Evolutionary conservation across 495 filamentous ascomycete genomes (phyloP).

Genomic region (Penicillium diatomitis): DNA sequence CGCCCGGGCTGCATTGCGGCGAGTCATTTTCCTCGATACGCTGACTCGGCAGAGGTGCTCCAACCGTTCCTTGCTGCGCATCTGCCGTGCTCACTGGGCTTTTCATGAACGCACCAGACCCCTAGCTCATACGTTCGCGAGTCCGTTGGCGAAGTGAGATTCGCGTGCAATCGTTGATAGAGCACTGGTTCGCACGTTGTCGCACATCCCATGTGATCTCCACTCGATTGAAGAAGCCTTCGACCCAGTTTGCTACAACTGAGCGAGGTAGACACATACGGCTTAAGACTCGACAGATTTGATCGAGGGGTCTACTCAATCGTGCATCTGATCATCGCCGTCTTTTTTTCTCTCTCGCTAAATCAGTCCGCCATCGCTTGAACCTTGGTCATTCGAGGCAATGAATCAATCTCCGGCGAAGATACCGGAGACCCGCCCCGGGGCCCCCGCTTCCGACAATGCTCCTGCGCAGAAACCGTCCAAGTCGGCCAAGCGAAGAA

Average conservation of each 20-base stretch:
- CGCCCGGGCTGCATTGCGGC: conserved; percentile 8
- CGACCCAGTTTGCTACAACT: no score
- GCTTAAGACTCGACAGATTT: no score
- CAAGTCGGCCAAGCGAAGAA: conserved; percentile 30
- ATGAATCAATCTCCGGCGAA: conserved; percentile 8
- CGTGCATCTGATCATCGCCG: no score
- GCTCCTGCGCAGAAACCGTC: conserved; percentile 11
- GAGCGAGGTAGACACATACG: no score
- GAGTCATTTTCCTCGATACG: not conserved
- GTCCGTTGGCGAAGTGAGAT: no score
- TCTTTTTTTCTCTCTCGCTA: conserved; percentile 6
- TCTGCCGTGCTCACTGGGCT: not conserved
- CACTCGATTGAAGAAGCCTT: no score
- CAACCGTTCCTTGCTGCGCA: conserved; percentile 8
- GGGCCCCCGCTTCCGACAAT: conserved; percentile 17
- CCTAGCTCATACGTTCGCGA: no score
- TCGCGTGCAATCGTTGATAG: no score
- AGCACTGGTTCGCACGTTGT: no score
- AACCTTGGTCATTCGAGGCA: conserved; percentile 9
- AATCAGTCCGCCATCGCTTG: conserved; percentile 13
- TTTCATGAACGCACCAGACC: no score
- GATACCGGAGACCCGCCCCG: conserved; percentile 15
- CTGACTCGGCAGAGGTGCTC: conserved; percentile 7
- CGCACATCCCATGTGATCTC: no score
- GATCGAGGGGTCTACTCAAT: no score